Evolutionary conservation across 768 basidiomycete genomes (phyloP), one percentile per base, ranked within the genome.

Genomic region (Erythrobasidium yunnanense): DNA sequence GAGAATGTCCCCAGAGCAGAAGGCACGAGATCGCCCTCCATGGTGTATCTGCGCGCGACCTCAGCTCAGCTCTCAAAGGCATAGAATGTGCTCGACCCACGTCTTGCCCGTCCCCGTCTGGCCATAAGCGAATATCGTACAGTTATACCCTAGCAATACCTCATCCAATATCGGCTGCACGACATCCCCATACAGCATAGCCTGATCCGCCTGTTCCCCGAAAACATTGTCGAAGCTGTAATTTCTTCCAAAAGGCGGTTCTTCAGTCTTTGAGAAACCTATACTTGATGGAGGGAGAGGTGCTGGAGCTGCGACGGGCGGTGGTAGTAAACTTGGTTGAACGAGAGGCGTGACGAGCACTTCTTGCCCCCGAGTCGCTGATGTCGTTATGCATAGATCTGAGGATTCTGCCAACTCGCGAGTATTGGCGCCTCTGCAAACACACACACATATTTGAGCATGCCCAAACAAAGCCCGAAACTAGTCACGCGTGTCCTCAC

Each of bases 31-130:
- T 99, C 91, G 17, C 95, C 95, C 77, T 96, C 91, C 95, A 97
- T 99, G 2, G 95, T 99, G 74, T 91, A 87, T 20, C 79, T 45
- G 56, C 56, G 45, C 15, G 33, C 18, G 45, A 22, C 29, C 29
- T n/a, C 30, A 33, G 3, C 22, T 35, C 25, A 33, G 22, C 49
- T 42, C 8, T 22, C 30, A 11, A 29, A 32, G n/a, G 55, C 25
- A n/a, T 1, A 35, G 25, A 2, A 5, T 2, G 33, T 35, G 5
- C 88, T 71, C n/a, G n/a, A n/a, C n/a, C n/a, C 75, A 95, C 90
- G 95, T 97, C 79, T 99, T 99, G 22, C 95, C 95, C 0, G 95
- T 96, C 0, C 95, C 95, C 0, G 95, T 97, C 76, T 97, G 95
- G 1, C 95, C 95, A 74, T 99, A 99, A 2, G 92, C 92, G 77